phyloP scores from a whole-genome alignment of 805 yeast genomes.

The Ogataea pignaliae region DNA sequence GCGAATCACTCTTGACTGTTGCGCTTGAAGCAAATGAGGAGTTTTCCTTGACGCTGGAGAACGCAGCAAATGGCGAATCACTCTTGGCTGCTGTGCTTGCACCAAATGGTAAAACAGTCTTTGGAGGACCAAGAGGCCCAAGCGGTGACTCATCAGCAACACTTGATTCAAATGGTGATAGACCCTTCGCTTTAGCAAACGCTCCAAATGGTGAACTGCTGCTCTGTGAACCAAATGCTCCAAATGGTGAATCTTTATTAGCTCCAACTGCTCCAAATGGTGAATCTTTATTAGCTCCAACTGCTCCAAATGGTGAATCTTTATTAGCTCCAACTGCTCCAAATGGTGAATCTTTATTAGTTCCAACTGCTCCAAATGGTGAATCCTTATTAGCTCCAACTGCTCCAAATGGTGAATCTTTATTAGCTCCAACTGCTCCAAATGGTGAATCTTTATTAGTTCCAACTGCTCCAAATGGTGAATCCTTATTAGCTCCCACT shows the following conservation, averaged over 20 bases:
- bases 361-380: neutral
- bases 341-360: neutral
- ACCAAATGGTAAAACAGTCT: too few relatives aligned
- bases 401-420: conserved; percentile 19
- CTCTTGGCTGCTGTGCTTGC: too few relatives aligned
- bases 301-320: neutral
- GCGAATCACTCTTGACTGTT: too few relatives aligned
- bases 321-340: neutral
- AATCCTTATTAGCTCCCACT: neutral
- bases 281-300: conserved; percentile 1
- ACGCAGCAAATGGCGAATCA: too few relatives aligned
- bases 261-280: conserved; percentile 6
- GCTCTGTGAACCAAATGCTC: neutral
- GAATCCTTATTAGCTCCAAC: neutral
- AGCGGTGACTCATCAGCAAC: neutral
- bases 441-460: conserved; percentile 1
- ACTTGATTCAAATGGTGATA: conserved; percentile 13
- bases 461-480: conserved; percentile 16
- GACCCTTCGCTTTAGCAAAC: conserved; percentile 16
- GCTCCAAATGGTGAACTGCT: conserved; percentile 4
- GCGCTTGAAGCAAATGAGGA: too few relatives aligned
- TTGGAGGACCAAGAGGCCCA: neutral
- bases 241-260: neutral
- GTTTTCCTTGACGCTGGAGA: too few relatives aligned
- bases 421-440: conserved; percentile 12